phyloP scores from a whole-genome alignment of 805 yeast species.

The Jamesozyma rosinii region DNA sequence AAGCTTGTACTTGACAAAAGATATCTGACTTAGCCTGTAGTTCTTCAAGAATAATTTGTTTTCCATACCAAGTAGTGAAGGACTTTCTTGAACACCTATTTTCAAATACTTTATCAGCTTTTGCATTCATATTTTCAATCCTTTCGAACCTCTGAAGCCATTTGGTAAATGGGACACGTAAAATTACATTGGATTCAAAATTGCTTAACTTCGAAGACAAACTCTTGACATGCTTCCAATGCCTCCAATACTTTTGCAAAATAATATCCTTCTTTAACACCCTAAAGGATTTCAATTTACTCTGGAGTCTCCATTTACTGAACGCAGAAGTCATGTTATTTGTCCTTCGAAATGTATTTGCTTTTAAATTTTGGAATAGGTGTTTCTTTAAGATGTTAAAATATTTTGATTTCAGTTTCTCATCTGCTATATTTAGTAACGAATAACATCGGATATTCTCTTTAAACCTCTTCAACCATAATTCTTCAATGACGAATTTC shows the following conservation, averaged over 20 bases:
- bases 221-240: not conserved
- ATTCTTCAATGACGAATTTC: slow-evolving; percentile 8
- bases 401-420: slow-evolving; percentile 3
- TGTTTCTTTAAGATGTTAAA: slow-evolving; percentile 7
- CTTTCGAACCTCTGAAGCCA: not conserved
- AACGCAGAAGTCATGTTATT: not conserved
- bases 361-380: slow-evolving; percentile 5
- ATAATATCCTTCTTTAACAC: not conserved
- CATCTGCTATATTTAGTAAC: slow-evolving; percentile 5
- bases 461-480: slow-evolving; percentile 19
- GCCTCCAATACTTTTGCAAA: not conserved
- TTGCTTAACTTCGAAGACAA: not conserved
- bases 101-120: not conserved
- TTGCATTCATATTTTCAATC: not conserved
- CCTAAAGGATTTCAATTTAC: not conserved
- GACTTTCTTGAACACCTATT: no score
- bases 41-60: not conserved
- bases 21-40: not conserved
- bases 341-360: not conserved
- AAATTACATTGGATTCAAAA: not conserved
- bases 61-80: not conserved
- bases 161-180: not conserved
- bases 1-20: not conserved
- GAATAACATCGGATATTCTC: slow-evolving; percentile 12
- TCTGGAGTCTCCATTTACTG: slow-evolving; percentile 8